Conservation (phyloP, 1,284 basidiomycete genomes). For the Phlebopus sp. region DNA sequence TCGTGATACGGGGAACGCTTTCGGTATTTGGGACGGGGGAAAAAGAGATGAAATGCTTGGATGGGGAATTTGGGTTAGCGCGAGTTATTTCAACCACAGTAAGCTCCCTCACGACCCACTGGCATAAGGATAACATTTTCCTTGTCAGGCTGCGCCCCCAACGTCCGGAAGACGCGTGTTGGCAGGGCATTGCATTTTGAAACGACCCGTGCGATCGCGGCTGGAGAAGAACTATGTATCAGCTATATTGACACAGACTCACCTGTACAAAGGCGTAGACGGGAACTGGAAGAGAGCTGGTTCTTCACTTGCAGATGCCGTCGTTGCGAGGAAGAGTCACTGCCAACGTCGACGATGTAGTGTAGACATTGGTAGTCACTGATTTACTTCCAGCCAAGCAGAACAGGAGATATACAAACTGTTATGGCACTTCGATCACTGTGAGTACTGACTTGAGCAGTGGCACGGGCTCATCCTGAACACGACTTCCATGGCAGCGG, state of each 20-base stretch:
- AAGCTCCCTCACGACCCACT: conserved; percentile 13
- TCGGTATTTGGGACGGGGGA: conserved; percentile 59
- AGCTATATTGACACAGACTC: conserved; percentile 50
- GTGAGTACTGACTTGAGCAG: no score
- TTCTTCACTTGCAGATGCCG: conserved; percentile 53
- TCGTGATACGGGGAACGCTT: conserved; percentile 64
- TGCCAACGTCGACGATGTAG: neutral
- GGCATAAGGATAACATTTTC: neutral
- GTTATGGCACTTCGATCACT: neutral
- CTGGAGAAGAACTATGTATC: conserved; percentile 57
- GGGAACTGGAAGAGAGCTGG: conserved; percentile 43
- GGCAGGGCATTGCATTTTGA: conserved; percentile 50
- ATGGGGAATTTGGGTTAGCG: conserved; percentile 57
- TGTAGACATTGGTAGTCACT: neutral
- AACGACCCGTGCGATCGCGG: conserved; percentile 41
- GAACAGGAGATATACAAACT: neutral
- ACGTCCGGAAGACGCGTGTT: conserved; percentile 49
- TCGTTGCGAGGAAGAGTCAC: conserved; percentile 24
- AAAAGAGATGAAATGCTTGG: conserved; percentile 57
- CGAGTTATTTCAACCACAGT: conserved; percentile 70
- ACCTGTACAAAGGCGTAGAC: conserved; percentile 35
- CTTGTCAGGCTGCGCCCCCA: conserved; percentile 53
- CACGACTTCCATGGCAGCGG: conserved; percentile 21
- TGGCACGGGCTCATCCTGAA: conserved; percentile 5
- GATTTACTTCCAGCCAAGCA: neutral